Percentiles rank a stretch among this genome's conserved stretches.
Evolutionary conservation across 108 stramenopile genomes (phyloP).

Genomic region (Aurantiochytrium sp.): DNA sequence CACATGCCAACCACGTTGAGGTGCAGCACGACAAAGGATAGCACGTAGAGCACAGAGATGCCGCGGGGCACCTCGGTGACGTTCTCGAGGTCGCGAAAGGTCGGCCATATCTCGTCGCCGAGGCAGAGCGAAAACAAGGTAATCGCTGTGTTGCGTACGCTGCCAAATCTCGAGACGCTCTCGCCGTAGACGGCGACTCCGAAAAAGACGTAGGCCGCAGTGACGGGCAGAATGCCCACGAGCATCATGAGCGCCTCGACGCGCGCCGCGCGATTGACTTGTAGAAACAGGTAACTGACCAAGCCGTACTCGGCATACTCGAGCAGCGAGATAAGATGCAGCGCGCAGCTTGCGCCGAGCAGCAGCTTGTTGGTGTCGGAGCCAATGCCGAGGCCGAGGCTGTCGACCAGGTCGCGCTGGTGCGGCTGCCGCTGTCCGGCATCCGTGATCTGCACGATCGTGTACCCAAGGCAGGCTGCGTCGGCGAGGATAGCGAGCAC

Average conservation of each 20-base stretch:
- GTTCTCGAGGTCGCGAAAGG: not conserved
- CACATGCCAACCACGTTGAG: not conserved
- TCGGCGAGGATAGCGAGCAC: not conserved
- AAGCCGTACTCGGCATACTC: constrained; percentile 22
- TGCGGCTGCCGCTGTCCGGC: not conserved
- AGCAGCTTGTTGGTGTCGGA: not conserved
- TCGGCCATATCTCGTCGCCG: constrained; percentile 2
- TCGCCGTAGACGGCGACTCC: not conserved
- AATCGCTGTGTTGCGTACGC: not conserved
- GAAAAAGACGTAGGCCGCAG: not conserved
- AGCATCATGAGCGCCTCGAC: not conserved
- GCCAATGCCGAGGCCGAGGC: not conserved
- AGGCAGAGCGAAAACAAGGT: not conserved
- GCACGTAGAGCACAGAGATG: not conserved
- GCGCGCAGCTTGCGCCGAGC: not conserved
- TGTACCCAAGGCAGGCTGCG: not conserved
- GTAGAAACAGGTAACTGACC: not conserved
- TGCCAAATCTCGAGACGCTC: not conserved
- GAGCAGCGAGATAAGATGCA: not conserved
- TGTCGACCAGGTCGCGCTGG: not conserved
- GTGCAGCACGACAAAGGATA: not conserved
- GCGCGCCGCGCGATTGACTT: not conserved
- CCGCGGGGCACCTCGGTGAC: not conserved
- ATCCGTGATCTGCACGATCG: not conserved
- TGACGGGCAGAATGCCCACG: not conserved